Evolutionary conservation across 179 eudicot genomes (phyloP), one percentile per base, ranked within the genome.

Genomic region (Dionaea muscipula): DNA sequence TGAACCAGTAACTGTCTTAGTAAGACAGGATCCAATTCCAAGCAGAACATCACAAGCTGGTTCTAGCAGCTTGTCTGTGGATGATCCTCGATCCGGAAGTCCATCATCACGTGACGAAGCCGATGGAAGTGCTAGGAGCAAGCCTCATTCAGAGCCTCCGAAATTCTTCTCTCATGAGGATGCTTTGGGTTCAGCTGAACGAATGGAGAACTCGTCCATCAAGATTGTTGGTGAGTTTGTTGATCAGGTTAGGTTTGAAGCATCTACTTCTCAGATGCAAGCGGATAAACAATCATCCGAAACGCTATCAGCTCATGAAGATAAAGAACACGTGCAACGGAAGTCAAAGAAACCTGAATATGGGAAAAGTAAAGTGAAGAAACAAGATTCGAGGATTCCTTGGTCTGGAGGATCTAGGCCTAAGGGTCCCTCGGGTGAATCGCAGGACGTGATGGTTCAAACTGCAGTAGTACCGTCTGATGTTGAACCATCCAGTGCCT

Each of bases 401-500:
- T 59, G 60, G 10, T 69, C 81, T 71, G 68, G 38, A 56, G 66
- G 69, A 50, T 72, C 82, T 60, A 74, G 71, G 51, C 52, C 77
- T 31, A 75, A 73, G 59, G 85, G 75, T 60, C 82, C 83, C 47
- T 69, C 76, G 14, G 85, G 76, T 63, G 82, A 78, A 57, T 81
- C 70, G 71, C 76, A 81, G 85, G 73, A 80, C 49, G 83, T 70
- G 51, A 71, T 59, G 13, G 88, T 62, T 60, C 74, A 72, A 26
- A 61, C 80, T 48, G 53, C 53, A 55, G 70, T 47, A 37, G 78
- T 63, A 57, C 62, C 67, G 49, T 49, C 68, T 12, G 73, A 61
- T 26, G 27, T 44, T 37, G 82, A 70, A 59, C 54, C 62, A 27
- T 61, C 61, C 25, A 79, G 70, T 39, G 60, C 26, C 57, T 17